phyloP scores from a whole-genome alignment of 306 rosid species.

The Heteromeles arbutifolia region DNA sequence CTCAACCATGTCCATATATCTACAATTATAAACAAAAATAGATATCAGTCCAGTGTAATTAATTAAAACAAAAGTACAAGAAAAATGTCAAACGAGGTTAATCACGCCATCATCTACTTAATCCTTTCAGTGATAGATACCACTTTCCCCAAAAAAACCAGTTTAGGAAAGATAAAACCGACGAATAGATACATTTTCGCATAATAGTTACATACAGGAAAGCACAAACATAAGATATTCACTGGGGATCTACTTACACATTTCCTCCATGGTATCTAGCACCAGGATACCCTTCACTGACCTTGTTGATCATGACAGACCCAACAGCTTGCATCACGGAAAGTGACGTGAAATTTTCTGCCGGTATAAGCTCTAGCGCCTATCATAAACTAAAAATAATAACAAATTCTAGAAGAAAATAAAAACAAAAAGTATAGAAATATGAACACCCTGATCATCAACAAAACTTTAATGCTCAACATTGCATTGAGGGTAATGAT shows the following conservation, averaged over 20 bases:
- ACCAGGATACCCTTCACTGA: conserved; percentile 91
- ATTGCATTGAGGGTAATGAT: not conserved
- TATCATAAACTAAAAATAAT: conserved; percentile 2
- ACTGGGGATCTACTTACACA: conserved; percentile 46
- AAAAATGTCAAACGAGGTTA: too few species aligned
- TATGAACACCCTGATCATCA: not conserved
- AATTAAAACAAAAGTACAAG: too few species aligned
- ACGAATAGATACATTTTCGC: not conserved
- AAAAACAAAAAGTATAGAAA: not conserved
- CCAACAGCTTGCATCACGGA: conserved; percentile 98
- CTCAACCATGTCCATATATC: conserved; percentile 95
- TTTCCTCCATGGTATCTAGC: conserved; percentile 97
- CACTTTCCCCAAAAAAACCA: not conserved
- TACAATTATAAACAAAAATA: not conserved
- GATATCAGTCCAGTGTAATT: not conserved
- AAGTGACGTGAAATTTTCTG: conserved; percentile 77
- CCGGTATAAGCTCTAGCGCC: conserved; percentile 84
- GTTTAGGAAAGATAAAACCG: not conserved
- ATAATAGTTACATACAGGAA: not conserved
- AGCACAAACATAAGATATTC: not conserved
- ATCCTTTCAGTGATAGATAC: not conserved
- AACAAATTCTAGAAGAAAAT: not conserved
- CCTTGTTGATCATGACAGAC: conserved; percentile 86
- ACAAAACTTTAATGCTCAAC: not conserved
- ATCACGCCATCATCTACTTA: not conserved